Evolutionary conservation across 306 rosid genomes (phyloP), one percentile per base, ranked within the genome.

Genomic region (Citrullus amarus): DNA sequence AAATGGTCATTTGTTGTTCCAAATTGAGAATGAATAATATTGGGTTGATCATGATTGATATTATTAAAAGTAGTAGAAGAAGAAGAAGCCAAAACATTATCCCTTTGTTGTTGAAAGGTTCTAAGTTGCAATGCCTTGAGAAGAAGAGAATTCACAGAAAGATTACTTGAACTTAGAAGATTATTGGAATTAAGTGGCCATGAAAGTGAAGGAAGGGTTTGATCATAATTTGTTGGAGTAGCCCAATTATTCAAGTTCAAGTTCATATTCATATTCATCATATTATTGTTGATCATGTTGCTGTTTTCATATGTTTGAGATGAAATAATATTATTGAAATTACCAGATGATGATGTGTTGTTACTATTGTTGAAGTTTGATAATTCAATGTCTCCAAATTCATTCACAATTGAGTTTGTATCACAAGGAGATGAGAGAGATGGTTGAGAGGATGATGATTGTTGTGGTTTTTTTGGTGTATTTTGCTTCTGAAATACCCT

Each of bases 71-170:
- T 78, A 41, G 5, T 13, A 51, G 83, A 80, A 18, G 80, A 30
- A 54, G 73, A 79, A 22, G 74, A 9, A 9, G 46, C 51, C 67
- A 50, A 68, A 13, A 81, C 84, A 53, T 53, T 3, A 56, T 86
- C 87, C 72, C 84, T 84, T 67, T 82, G 88, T 78, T 90, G 88
- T 76, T 90, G 92, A 77, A 86, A 85, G 79, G 61, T 87, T 82
- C 93, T 86, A 14, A 92, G 92, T 62, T 92, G 99, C 56, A 95
- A 86, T 46, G 99, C 99, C 84, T 90, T 95, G 69, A 95, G 90
- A 80, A 92, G 92, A 84, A 92, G 85, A 34, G 97, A 91, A 82
- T 95, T 91, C 70, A 90, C 73, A 0, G 89, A 84, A 70, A 88
- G 85, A 72, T 80, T 89, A 67, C 79, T 89, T 13, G 93, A 84